A percentile compares a stretch with the other conserved stretches of the same genome.
Evolutionary conservation across 2,329 filamentous ascomycete genomes (phyloP).

Genomic region (Penicillium sp.): DNA sequence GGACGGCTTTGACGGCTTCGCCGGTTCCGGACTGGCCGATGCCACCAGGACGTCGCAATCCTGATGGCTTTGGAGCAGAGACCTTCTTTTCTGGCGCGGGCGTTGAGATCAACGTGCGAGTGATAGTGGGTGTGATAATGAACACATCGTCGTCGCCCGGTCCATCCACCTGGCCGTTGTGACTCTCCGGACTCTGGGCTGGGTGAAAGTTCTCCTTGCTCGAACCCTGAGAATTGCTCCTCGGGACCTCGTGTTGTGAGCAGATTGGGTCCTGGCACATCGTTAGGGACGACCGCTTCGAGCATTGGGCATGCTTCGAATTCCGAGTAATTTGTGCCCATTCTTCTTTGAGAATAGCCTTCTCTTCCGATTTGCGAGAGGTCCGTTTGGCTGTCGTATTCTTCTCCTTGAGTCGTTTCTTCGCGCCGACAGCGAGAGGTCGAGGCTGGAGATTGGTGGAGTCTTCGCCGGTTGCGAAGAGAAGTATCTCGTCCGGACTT

Average conservation of each 20-base stretch:
- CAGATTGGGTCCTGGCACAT: constrained; percentile 25
- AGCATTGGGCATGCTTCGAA: constrained; percentile 36
- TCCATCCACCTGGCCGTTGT: constrained; percentile 15
- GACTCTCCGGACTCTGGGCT: constrained; percentile 11
- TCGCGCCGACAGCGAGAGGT: constrained; percentile 24
- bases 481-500: constrained; percentile 39
- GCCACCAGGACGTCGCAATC: constrained; percentile 20
- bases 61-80: constrained; percentile 16
- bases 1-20: constrained; percentile 30
- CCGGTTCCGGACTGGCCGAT: constrained; percentile 21
- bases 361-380: constrained; percentile 19
- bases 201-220: constrained; percentile 27
- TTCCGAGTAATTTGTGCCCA: constrained; percentile 33
- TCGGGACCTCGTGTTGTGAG: constrained; percentile 15
- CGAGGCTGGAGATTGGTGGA: constrained; percentile 22
- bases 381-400: constrained; percentile 8
- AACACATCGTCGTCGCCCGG: constrained; percentile 33
- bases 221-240: constrained; percentile 18
- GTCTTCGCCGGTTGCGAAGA: constrained; percentile 32
- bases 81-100: constrained; percentile 20
- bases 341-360: constrained; percentile 26
- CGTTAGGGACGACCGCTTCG: constrained; percentile 29
- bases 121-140: constrained; percentile 44
- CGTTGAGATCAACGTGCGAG: constrained; percentile 39
- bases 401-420: constrained; percentile 22